Conservation (phyloP, 208 protist species). For the Herpetomonas muscarum region DNA sequence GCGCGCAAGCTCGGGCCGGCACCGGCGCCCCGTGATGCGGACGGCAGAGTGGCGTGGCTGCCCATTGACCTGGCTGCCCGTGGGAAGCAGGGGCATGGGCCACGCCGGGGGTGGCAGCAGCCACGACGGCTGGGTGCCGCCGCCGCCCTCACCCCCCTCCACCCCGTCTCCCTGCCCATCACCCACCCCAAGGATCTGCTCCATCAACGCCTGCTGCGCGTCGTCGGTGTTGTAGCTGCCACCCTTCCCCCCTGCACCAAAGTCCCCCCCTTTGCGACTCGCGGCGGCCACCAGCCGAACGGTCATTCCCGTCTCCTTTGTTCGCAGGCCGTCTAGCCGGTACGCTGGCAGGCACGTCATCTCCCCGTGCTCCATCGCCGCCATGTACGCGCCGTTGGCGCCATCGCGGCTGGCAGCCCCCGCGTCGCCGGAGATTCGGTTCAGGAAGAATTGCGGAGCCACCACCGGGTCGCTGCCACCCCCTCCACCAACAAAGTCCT, state of each 20-base stretch:
- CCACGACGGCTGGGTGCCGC: neutral
- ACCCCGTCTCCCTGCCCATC: too few species aligned
- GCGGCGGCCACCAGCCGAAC: conserved; percentile 27
- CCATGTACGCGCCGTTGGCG: neutral
- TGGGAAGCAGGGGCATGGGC: too few species aligned
- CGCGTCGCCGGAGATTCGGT: conserved; percentile 30
- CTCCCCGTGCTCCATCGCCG: too few species aligned
- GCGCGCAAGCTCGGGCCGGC: conserved; percentile 23
- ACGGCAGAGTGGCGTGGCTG: conserved; percentile 20
- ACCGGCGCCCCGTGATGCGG: conserved; percentile 12
- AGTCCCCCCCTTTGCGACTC: conserved; percentile 15
- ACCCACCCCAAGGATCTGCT: neutral
- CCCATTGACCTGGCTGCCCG: neutral
- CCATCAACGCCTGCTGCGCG: neutral
- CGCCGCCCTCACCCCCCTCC: neutral
- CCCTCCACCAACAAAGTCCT: neutral
- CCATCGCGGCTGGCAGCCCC: neutral
- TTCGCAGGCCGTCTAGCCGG: neutral
- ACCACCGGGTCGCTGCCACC: too few species aligned
- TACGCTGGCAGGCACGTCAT: too few species aligned
- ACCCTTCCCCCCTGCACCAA: conserved; percentile 1
- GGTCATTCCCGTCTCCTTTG: conserved; percentile 6
- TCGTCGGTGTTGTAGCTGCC: conserved; percentile 7
- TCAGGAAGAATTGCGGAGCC: conserved; percentile 23
- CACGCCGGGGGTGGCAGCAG: neutral